Percentiles rank a stretch among this genome's conserved stretches.
phyloP scores from a whole-genome alignment of 768 basidiomycete species.

The Rhodotorula toruloides region DNA sequence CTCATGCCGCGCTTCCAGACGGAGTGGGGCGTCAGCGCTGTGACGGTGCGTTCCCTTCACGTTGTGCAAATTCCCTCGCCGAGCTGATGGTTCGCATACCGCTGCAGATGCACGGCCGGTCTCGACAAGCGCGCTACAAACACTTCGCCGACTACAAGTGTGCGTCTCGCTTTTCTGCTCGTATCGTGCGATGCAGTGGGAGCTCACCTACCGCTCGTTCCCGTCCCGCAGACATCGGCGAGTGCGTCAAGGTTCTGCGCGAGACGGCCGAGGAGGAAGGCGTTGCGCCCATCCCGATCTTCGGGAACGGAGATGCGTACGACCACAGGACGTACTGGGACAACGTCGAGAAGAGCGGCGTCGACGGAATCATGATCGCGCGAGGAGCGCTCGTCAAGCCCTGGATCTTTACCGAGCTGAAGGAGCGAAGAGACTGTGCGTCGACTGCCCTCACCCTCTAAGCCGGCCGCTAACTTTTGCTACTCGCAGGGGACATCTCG shows the following conservation, averaged over 20 bases:
- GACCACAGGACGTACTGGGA: slow-evolving; percentile 77
- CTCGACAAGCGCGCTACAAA: slow-evolving; percentile 89
- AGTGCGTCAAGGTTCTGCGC: slow-evolving; percentile 34
- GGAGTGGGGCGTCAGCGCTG: slow-evolving; percentile 56
- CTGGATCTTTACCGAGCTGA: slow-evolving; percentile 92
- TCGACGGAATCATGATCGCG: slow-evolving; percentile 93
- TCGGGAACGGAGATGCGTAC: slow-evolving; percentile 93
- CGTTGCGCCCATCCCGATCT: slow-evolving; percentile 78
- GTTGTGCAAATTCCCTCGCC: slow-evolving; percentile 25
- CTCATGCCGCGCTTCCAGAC: slow-evolving; percentile 69
- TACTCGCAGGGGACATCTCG: slow-evolving; percentile 39
- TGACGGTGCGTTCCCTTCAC: slow-evolving; percentile 51
- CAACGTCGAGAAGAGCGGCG: slow-evolving; percentile 68
- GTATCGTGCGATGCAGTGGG: too few species aligned
- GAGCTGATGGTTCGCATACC: slow-evolving; percentile 48
- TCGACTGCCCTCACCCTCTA: slow-evolving; percentile 50
- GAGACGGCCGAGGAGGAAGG: slow-evolving; percentile 43
- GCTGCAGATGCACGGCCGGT: slow-evolving; percentile 83
- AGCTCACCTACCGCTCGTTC: not conserved
- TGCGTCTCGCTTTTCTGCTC: slow-evolving; percentile 49
- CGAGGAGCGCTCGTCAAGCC: slow-evolving; percentile 93
- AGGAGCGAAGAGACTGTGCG: slow-evolving; percentile 88
- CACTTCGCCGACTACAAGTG: slow-evolving; percentile 92
- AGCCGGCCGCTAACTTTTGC: too few species aligned
- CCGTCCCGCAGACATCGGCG: slow-evolving; percentile 24